A percentile compares a stretch with the other conserved stretches of the same genome.
Evolutionary conservation across 306 rosid species (phyloP).

Genomic region (Glycine soja): DNA sequence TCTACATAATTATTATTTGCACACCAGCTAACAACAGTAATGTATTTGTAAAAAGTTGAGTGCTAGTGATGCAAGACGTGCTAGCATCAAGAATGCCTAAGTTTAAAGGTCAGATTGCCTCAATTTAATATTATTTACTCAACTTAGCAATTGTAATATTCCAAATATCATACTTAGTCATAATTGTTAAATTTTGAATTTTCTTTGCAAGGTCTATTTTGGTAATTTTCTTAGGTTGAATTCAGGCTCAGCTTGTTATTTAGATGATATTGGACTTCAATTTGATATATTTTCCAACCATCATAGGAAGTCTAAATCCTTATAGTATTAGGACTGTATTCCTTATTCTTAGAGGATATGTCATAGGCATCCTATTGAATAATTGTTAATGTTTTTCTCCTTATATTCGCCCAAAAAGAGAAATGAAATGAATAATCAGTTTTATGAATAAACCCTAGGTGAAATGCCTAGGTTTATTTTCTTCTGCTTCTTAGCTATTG

Average conservation of each 20-base stretch:
- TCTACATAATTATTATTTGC: constrained; percentile 22
- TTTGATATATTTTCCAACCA: constrained; percentile 4
- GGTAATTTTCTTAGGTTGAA: constrained; percentile 18
- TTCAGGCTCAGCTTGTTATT: background rate
- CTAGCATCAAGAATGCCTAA: constrained; percentile 27
- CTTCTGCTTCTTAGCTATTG: constrained; percentile 16
- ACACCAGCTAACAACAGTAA: constrained; percentile 24
- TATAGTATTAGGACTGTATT: background rate
- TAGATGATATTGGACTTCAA: background rate
- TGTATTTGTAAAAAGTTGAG: constrained; percentile 27
- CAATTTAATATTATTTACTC: constrained; percentile 17
- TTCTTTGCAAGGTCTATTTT: background rate
- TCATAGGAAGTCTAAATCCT: background rate
- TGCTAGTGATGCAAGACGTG: constrained; percentile 1
- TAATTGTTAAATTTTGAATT: background rate
- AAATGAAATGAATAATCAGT: background rate
- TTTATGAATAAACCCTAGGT: constrained; percentile 7
- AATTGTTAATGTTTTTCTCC: constrained; percentile 4
- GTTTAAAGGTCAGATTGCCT: constrained; percentile 30
- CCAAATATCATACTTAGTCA: constrained; percentile 4
- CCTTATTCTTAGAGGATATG: background rate
- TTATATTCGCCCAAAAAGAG: background rate
- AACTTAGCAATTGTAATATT: constrained; percentile 28
- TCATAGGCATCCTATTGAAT: constrained; percentile 4
- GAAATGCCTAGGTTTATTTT: background rate